Percentiles rank a stretch among this genome's conserved stretches.
phyloP scores from a whole-genome alignment of 176 grass and related monocot species.

The Oryza glaberrima region DNA sequence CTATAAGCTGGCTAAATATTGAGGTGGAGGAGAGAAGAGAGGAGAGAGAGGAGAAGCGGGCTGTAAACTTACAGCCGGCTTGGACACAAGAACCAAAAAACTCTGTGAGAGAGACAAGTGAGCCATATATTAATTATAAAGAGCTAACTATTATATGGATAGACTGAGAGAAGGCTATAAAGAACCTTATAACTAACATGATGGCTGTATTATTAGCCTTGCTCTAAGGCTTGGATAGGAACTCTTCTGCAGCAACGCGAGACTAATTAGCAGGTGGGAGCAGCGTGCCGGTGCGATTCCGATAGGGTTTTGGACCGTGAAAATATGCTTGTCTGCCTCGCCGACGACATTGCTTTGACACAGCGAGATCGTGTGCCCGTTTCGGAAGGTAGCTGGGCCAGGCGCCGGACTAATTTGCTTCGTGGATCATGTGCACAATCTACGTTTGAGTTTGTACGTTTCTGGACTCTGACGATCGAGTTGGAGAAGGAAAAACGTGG shows the following conservation, averaged over 20 bases:
- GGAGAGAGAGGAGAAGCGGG: too few relatives aligned
- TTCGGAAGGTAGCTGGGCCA: constrained; percentile 11
- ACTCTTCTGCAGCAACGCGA: too few relatives aligned
- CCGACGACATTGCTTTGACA: constrained; percentile 15
- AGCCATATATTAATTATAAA: too few relatives aligned
- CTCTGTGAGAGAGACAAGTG: too few relatives aligned
- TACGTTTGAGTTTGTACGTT: not conserved
- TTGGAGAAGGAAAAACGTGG: not conserved
- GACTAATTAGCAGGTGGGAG: not conserved
- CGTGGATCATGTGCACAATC: not conserved
- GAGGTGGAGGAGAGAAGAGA: too few relatives aligned
- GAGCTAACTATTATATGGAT: too few relatives aligned
- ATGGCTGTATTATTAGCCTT: too few relatives aligned
- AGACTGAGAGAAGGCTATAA: too few relatives aligned
- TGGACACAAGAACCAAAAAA: too few relatives aligned
- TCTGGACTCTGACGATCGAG: not conserved
- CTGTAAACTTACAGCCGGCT: too few relatives aligned
- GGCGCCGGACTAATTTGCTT: not conserved
- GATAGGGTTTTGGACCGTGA: not conserved
- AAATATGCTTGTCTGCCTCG: constrained; percentile 26
- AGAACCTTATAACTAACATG: too few relatives aligned
- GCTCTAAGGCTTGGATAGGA: not conserved
- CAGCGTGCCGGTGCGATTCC: not conserved
- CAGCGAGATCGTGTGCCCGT: not conserved
- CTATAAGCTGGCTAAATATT: too few relatives aligned